phyloP scores from a whole-genome alignment of 78 protist species.

The Chrysochromulina parva region DNA sequence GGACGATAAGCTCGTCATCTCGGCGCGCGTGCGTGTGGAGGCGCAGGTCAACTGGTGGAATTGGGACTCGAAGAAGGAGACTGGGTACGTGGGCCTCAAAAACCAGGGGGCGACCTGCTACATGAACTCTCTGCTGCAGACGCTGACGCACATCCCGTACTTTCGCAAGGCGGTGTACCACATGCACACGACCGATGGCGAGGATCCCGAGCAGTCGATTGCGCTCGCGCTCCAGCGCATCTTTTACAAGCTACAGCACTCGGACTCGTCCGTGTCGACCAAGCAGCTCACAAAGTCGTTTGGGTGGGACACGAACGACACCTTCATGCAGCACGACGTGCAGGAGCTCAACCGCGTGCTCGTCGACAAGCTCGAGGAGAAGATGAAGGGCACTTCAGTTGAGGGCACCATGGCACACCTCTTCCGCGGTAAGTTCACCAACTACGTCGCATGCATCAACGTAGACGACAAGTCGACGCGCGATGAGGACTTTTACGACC shows the following conservation, averaged over 20 bases:
- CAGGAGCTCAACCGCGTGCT: slow-evolving; percentile 94
- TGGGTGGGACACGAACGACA: slow-evolving; percentile 92
- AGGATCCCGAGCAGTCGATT: slow-evolving; percentile 5
- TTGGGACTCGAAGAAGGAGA: slow-evolving; percentile 60
- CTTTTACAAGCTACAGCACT: slow-evolving; percentile 69
- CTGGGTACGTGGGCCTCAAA: slow-evolving; percentile 73
- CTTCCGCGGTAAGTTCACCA: slow-evolving; percentile 81
- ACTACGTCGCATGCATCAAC: slow-evolving; percentile 83
- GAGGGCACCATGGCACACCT: slow-evolving; percentile 85
- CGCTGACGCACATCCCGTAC: slow-evolving; percentile 67
- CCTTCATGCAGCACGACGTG: slow-evolving; percentile 96
- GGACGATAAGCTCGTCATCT: neutral
- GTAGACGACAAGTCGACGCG: slow-evolving; percentile 78
- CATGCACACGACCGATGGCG: slow-evolving; percentile 49
- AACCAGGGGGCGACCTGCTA: slow-evolving; percentile 90
- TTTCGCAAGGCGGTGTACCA: slow-evolving; percentile 71
- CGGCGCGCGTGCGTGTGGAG: neutral
- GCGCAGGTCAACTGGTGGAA: neutral
- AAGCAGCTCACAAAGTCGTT: slow-evolving; percentile 62
- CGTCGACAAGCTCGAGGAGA: slow-evolving; percentile 88
- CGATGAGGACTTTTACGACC: slow-evolving; percentile 85
- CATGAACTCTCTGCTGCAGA: slow-evolving; percentile 81
- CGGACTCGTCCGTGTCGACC: slow-evolving; percentile 53
- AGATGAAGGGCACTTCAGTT: slow-evolving; percentile 90
- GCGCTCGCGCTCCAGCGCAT: slow-evolving; percentile 74